A percentile compares a stretch with the other conserved stretches of the same genome.
Conservation (phyloP, 2,329 filamentous ascomycete species). For the Dactylellina cionopaga region DNA sequence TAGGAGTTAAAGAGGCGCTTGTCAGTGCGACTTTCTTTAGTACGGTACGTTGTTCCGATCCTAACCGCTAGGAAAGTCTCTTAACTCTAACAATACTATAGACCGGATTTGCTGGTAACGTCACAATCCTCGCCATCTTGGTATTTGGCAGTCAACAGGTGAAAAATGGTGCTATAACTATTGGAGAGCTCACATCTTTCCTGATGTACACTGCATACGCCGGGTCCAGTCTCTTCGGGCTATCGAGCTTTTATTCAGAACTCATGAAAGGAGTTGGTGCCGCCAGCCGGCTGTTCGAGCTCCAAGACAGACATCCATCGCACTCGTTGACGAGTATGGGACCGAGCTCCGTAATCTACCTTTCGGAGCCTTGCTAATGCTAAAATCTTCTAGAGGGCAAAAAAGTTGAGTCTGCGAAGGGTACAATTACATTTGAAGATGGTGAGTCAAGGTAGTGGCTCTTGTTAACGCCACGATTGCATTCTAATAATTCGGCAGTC, state of each 20-base stretch:
- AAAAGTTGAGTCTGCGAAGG: constrained; percentile 83
- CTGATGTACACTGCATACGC: constrained; percentile 76
- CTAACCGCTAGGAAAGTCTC: background rate
- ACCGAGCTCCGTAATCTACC: too few species aligned
- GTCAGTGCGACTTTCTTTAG: constrained; percentile 92
- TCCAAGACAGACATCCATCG: constrained; percentile 86
- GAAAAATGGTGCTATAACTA: constrained; percentile 81
- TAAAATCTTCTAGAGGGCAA: constrained; percentile 68
- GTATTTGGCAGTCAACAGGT: constrained; percentile 93
- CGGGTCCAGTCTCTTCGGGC: constrained; percentile 86
- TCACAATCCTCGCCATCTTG: constrained; percentile 91
- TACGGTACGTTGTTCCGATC: constrained; percentile 61
- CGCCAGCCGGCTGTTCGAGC: constrained; percentile 92
- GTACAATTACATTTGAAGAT: constrained; percentile 85
- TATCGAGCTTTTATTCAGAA: constrained; percentile 96
- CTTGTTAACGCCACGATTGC: background rate
- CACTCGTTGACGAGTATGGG: constrained; percentile 76
- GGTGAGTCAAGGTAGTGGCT: constrained; percentile 3
- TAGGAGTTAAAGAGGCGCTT: constrained; percentile 86
- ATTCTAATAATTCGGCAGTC: constrained; percentile 63
- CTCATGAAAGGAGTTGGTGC: constrained; percentile 99
- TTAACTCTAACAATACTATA: constrained; percentile 60
- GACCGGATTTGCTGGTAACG: constrained; percentile 92
- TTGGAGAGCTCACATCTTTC: constrained; percentile 94
- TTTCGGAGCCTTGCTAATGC: background rate